A percentile compares a stretch with the other conserved stretches of the same genome.
phyloP scores from a whole-genome alignment of 768 basidiomycete genomes.

The Rhodotorula babjevae region DNA sequence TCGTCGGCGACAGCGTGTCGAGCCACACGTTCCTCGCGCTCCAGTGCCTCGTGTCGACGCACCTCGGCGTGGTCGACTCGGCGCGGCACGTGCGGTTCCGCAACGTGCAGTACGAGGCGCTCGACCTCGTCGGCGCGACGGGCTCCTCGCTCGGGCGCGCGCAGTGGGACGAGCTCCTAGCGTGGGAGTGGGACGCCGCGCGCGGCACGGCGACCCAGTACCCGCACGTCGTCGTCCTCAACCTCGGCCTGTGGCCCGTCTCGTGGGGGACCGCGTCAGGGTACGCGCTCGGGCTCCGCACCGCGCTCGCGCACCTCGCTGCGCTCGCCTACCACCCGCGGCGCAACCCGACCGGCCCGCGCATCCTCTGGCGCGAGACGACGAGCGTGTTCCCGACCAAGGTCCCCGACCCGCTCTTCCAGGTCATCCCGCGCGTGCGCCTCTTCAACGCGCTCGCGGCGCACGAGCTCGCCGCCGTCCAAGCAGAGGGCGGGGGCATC shows the following conservation, averaged over 20 bases:
- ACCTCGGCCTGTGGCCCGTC: not conserved
- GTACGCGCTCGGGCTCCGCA: not conserved
- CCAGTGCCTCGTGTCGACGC: not conserved
- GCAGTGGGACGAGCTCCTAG: not conserved
- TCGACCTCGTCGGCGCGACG: not conserved
- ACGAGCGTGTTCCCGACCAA: not conserved
- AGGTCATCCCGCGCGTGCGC: constrained; percentile 2
- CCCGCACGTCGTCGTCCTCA: constrained; percentile 9
- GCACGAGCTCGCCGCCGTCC: not conserved
- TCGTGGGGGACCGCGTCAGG: not conserved
- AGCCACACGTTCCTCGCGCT: constrained; percentile 7
- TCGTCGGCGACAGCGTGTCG: constrained; percentile 12
- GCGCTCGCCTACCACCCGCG: not conserved
- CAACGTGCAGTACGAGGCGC: constrained; percentile 6
- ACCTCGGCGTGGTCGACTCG: too few relatives aligned
- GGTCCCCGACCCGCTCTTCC: not conserved
- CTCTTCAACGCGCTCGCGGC: constrained; percentile 1
- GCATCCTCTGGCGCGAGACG: constrained; percentile 3
- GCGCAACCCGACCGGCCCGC: not conserved
- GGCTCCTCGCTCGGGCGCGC: not conserved
- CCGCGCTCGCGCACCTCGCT: not conserved
- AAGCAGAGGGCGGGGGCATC: not conserved
- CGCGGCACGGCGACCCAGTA: not conserved
- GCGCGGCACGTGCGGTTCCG: not conserved
- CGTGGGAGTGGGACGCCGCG: constrained; percentile 3